A percentile compares a stretch with the other conserved stretches of the same genome.
Evolutionary conservation across 129 eudicot genomes (phyloP).

Genomic region (Tagetes erecta): DNA sequence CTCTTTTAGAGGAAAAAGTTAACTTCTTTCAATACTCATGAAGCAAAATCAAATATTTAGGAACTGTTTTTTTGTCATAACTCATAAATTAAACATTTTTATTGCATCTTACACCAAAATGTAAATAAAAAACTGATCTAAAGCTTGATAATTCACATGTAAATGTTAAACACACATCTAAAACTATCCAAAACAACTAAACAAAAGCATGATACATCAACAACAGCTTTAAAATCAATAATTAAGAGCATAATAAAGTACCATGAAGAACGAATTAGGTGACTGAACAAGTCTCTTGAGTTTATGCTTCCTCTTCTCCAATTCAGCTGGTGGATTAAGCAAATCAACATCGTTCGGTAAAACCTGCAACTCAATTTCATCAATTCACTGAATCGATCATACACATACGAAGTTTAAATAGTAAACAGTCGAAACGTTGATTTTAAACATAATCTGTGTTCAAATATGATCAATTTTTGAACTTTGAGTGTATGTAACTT

Average conservation of each 20-base stretch:
- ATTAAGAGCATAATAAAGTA: slow-evolving; percentile 5
- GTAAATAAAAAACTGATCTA: no score
- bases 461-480: not conserved
- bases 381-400: not conserved
- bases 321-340: slow-evolving; percentile 53
- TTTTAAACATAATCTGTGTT: not conserved
- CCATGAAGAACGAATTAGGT: slow-evolving; percentile 64
- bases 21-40: no score
- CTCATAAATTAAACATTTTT: not conserved
- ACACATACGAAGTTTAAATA: not conserved
- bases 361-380: not conserved
- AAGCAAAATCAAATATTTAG: no score
- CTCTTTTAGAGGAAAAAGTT: no score
- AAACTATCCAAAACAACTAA: no score
- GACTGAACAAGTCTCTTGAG: slow-evolving; percentile 58
- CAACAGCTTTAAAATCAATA: not conserved
- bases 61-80: no score
- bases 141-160: no score
- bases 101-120: no score
- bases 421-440: not conserved
- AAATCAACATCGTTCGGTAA: slow-evolving; percentile 39
- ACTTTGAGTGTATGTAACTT: not conserved
- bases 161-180: no score
- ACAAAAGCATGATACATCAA: not conserved
- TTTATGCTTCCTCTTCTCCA: slow-evolving; percentile 63